These are phyloP conservation scores for Cordyceps pruinosa DNA, from an alignment of 2,329 filamentous ascomycete genomes.

Conservation along the genomic window DNA sequence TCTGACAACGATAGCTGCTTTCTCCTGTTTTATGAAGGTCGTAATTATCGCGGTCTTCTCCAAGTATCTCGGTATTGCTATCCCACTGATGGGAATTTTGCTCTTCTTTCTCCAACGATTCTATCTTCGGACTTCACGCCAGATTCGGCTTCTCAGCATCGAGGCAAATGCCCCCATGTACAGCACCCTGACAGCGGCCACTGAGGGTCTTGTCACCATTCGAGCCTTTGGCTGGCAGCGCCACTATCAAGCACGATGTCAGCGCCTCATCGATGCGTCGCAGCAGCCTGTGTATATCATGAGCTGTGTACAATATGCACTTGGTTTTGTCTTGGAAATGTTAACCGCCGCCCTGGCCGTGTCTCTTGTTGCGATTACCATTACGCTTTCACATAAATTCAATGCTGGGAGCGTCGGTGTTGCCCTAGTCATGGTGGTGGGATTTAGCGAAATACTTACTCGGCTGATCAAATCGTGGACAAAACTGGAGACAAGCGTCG, in stretches of 20 bases:
- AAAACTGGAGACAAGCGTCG: constrained; percentile 22
- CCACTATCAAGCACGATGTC: background rate
- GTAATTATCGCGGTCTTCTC: too few species aligned
- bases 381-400: constrained; percentile 23
- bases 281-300: constrained; percentile 33
- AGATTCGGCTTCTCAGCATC: too few species aligned
- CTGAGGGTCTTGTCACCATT: too few species aligned
- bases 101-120: too few species aligned
- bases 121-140: too few species aligned
- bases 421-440: constrained; percentile 23
- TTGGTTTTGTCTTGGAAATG: constrained; percentile 41
- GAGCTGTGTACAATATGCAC: constrained; percentile 42
- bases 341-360: constrained; percentile 37
- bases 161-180: too few species aligned
- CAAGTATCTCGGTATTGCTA: too few species aligned
- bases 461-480: constrained; percentile 28
- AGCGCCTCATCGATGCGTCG: constrained; percentile 26
- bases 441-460: constrained; percentile 21
- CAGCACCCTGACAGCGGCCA: too few species aligned
- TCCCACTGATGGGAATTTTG: too few species aligned
- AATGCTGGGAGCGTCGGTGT: constrained; percentile 24
- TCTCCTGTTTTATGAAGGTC: too few species aligned
- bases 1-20: too few species aligned
- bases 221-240: too few species aligned
- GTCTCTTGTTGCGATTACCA: constrained; percentile 37